Evolutionary conservation across 2,329 filamentous ascomycete species (phyloP), one percentile per base, ranked within the genome.

Genomic region (Penicillium freii): DNA sequence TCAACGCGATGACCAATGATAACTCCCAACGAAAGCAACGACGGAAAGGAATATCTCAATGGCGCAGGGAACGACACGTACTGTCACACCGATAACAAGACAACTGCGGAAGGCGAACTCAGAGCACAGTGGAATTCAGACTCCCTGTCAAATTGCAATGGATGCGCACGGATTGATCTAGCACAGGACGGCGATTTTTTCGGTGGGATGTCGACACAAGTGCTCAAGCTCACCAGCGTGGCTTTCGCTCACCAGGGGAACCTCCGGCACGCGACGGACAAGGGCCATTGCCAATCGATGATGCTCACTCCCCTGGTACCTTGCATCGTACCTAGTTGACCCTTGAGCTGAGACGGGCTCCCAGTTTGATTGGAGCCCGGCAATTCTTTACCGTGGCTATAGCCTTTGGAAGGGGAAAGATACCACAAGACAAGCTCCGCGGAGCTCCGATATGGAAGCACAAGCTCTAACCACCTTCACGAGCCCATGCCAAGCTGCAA

Each of bases 241-340:
- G 7, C 6, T 5, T 17, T 25, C 17, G 11, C 6, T 23, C 44
- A 49, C 10, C 9, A 52, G 17, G 13, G 7, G 5, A 44, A 25
- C 3, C 17, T n/a, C 34, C 54, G 54, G 54, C 54, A 53, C 17
- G 1, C 27, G 43, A 42, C 54, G 54, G 54, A 52, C 43, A 25
- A 21, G 1, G 5, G 17, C 0, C 8, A 52, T 52, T 52, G 49
- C 23, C 15, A 40, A 36, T 56, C 5, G 5, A 52, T 56, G 47
- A 56, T 56, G 54, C 43, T 13, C 3, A n/a, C 19, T 33, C 13
- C 43, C 27, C 42, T 25, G 21, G 42, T 40, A 40, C 49, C 34
- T 42, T 15, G 19, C 17, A 27, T 19, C 13, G 36, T 53, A 2
- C 10, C 25, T 53, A 21, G 11, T 13, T 42, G 19, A 21, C 42